A percentile compares a stretch with the other conserved stretches of the same genome.
Evolutionary conservation across 2,329 filamentous ascomycete species (phyloP).

Genomic region (Fusarium duplospermum): DNA sequence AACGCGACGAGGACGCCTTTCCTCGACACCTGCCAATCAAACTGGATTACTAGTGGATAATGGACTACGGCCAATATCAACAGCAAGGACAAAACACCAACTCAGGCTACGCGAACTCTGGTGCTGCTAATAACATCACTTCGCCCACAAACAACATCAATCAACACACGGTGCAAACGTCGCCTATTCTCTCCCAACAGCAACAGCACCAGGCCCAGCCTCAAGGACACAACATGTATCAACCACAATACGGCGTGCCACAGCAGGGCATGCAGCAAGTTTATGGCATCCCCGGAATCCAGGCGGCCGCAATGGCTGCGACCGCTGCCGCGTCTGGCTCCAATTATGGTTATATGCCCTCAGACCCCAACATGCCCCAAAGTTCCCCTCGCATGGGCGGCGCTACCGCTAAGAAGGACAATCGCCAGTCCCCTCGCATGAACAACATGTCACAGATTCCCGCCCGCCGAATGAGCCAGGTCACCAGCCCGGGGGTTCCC

Average conservation of each 20-base stretch:
- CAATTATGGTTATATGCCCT: slow-evolving; percentile 77
- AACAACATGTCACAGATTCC: slow-evolving; percentile 70
- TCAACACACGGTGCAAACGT: slow-evolving; percentile 76
- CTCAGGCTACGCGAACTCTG: slow-evolving; percentile 71
- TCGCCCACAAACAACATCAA: slow-evolving; percentile 79
- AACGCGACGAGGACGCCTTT: slow-evolving; percentile 42
- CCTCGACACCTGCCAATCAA: slow-evolving; percentile 41
- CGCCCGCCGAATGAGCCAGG: slow-evolving; percentile 79
- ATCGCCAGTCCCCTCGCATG: slow-evolving; percentile 82
- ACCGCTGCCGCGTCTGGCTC: slow-evolving; percentile 92
- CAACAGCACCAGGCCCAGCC: slow-evolving; percentile 75
- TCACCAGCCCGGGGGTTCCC: slow-evolving; percentile 79
- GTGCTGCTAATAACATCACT: slow-evolving; percentile 70
- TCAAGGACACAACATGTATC: slow-evolving; percentile 81
- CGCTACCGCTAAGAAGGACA: slow-evolving; percentile 77
- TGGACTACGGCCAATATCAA: slow-evolving; percentile 81
- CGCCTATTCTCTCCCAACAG: slow-evolving; percentile 82
- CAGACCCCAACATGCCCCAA: slow-evolving; percentile 75
- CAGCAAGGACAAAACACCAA: slow-evolving; percentile 72
- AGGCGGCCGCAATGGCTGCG: slow-evolving; percentile 91
- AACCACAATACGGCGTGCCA: slow-evolving; percentile 79
- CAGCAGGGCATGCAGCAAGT: slow-evolving; percentile 76
- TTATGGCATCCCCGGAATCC: slow-evolving; percentile 84
- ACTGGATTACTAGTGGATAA: slow-evolving; percentile 60
- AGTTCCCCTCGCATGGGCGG: slow-evolving; percentile 83